Percentiles rank a stretch among this genome's conserved stretches.
These are phyloP conservation scores for Carex scoparia DNA, from an alignment of 176 grass and related monocot species.

Conservation along the genomic window DNA sequence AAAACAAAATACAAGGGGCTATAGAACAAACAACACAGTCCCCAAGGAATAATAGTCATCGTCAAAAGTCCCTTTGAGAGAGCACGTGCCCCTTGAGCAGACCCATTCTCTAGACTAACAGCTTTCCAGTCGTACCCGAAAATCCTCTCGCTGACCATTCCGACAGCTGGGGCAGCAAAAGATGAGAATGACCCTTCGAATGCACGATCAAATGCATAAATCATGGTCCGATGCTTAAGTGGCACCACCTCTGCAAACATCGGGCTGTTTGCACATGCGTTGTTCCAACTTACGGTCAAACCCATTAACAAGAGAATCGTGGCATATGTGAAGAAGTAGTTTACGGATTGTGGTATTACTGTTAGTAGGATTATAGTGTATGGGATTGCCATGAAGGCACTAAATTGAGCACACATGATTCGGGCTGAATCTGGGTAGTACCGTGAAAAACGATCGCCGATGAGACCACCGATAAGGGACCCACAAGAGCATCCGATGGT, in stretches of 20 bases:
- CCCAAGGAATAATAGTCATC: slow-evolving; percentile 81
- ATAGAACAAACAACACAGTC: slow-evolving; percentile 79
- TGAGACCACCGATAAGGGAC: slow-evolving; percentile 58
- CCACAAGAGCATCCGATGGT: slow-evolving; percentile 72
- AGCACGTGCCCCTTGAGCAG: slow-evolving; percentile 54
- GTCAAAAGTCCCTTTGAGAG: slow-evolving; percentile 62
- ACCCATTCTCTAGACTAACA: slow-evolving; percentile 50
- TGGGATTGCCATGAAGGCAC: slow-evolving; percentile 85
- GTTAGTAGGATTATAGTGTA: slow-evolving; percentile 73
- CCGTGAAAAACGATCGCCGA: slow-evolving; percentile 58
- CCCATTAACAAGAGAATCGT: slow-evolving; percentile 79
- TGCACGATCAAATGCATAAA: slow-evolving; percentile 71
- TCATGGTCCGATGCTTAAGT: slow-evolving; percentile 75
- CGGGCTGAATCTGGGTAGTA: slow-evolving; percentile 56
- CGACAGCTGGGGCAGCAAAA: slow-evolving; percentile 64
- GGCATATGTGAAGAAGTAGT: slow-evolving; percentile 47
- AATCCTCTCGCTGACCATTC: slow-evolving; percentile 70
- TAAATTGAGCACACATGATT: slow-evolving; percentile 88
- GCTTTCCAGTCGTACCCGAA: slow-evolving; percentile 66
- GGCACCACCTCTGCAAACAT: slow-evolving; percentile 94
- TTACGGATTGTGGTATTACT: slow-evolving; percentile 56
- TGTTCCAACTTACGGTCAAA: slow-evolving; percentile 70
- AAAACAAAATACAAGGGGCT: slow-evolving; percentile 72
- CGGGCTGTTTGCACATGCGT: slow-evolving; percentile 67
- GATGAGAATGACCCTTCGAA: slow-evolving; percentile 82